Percentiles rank a stretch among this genome's conserved stretches.
These are phyloP conservation scores for Eucalyptus grandis DNA, from an alignment of 345 rosid genomes.

Conservation along the genomic window DNA sequence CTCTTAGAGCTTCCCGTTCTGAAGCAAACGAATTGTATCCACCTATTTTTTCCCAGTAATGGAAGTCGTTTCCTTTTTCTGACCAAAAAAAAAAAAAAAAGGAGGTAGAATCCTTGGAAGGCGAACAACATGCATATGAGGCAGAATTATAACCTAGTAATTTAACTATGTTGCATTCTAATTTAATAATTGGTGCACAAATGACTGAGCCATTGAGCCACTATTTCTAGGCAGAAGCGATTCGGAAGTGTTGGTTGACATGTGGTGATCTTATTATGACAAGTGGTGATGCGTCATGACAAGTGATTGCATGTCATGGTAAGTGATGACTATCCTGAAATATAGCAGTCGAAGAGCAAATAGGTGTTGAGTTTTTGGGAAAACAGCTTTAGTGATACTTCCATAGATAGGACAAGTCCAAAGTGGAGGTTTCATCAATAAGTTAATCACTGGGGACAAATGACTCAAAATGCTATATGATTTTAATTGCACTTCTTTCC, in stretches of 20 bases:
- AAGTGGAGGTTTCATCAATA: background rate
- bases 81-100: too few relatives aligned
- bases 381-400: background rate
- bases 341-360: background rate
- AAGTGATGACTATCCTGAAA: background rate
- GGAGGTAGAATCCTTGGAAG: background rate
- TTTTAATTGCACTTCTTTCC: background rate
- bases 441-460: background rate
- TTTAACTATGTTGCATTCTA: background rate
- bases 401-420: background rate
- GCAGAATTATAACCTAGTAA: background rate
- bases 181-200: background rate
- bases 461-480: background rate
- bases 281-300: background rate
- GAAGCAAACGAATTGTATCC: too few relatives aligned
- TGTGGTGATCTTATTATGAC: background rate
- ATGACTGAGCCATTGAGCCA: background rate
- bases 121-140: background rate
- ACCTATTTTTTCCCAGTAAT: too few relatives aligned
- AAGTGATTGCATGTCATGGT: background rate
- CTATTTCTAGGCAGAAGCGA: fast-evolving
- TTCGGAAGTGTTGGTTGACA: background rate
- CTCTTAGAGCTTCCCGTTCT: too few relatives aligned
- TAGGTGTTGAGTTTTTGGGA: background rate
- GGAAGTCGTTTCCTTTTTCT: too few relatives aligned